Evolutionary conservation across 495 filamentous ascomycete species (phyloP).

Genomic region (Tuber microsphaerosporum): DNA sequence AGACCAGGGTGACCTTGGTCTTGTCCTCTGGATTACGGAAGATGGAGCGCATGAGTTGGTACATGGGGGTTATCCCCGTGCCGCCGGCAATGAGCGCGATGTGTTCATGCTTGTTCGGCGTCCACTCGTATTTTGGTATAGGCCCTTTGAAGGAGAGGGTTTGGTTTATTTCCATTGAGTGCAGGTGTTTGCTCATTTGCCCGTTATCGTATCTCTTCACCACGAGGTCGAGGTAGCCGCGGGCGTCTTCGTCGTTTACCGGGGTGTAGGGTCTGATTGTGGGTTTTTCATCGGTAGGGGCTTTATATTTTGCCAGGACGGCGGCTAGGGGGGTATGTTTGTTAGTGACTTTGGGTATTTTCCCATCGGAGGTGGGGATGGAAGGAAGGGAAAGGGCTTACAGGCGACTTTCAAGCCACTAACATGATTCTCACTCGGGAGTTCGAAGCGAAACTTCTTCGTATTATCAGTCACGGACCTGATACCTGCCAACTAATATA

Average conservation of each 20-base stretch:
- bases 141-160: conserved; percentile 86
- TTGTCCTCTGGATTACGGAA: conserved; percentile 93
- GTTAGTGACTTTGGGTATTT: not conserved
- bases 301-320: conserved; percentile 79
- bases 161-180: conserved; percentile 72
- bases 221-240: conserved; percentile 77
- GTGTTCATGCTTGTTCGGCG: conserved; percentile 88
- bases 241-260: conserved; percentile 69
- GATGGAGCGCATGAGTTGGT: conserved; percentile 76
- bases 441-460: conserved; percentile 74
- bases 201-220: conserved; percentile 84
- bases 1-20: conserved; percentile 92
- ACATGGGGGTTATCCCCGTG: conserved; percentile 89
- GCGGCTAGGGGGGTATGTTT: not conserved
- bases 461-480: conserved; percentile 79
- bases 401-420: conserved; percentile 74
- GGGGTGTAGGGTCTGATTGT: conserved; percentile 90
- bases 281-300: conserved; percentile 67
- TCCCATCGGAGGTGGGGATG: conserved; percentile 47
- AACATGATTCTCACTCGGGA: conserved; percentile 75
- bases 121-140: conserved; percentile 87
- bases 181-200: conserved; percentile 82
- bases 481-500: conserved; percentile 48
- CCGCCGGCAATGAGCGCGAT: conserved; percentile 89
- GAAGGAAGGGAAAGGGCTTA: conserved; percentile 36